Percentiles rank a stretch among this genome's conserved stretches.
phyloP scores from a whole-genome alignment of 345 rosid species.

The Mallotus nudiflorus region DNA sequence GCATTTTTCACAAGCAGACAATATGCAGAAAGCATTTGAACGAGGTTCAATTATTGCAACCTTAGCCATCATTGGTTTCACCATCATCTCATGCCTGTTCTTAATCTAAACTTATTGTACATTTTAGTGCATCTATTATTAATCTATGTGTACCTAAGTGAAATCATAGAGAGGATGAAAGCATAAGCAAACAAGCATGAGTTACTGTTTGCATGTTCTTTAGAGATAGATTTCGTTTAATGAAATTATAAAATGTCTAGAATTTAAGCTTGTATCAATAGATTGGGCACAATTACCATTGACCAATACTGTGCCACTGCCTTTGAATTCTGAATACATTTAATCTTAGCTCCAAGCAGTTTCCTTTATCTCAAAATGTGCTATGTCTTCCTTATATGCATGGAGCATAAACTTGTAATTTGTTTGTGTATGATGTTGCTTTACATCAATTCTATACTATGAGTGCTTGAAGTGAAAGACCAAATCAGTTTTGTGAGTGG shows the following conservation, averaged over 20 bases:
- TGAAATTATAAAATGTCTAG: constrained; percentile 5
- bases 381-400: background rate
- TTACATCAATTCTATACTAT: background rate
- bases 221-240: background rate
- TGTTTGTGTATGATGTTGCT: background rate
- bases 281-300: background rate
- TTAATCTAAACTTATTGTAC: constrained; percentile 37
- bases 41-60: constrained; percentile 82
- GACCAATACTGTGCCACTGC: background rate
- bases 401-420: background rate
- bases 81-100: constrained; percentile 47
- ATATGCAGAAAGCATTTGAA: constrained; percentile 66
- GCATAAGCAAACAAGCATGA: constrained; percentile 26
- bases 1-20: constrained; percentile 76
- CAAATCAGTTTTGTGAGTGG: background rate
- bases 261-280: background rate
- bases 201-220: background rate
- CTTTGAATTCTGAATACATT: background rate
- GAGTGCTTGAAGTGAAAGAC: background rate
- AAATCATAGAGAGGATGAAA: constrained; percentile 12
- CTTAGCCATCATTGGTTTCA: constrained; percentile 53
- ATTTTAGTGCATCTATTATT: background rate
- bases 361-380: background rate
- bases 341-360: no score
- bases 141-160: constrained; percentile 33